Evolutionary conservation across 495 filamentous ascomycete genomes (phyloP).

Genomic region (Xylaria sp.): DNA sequence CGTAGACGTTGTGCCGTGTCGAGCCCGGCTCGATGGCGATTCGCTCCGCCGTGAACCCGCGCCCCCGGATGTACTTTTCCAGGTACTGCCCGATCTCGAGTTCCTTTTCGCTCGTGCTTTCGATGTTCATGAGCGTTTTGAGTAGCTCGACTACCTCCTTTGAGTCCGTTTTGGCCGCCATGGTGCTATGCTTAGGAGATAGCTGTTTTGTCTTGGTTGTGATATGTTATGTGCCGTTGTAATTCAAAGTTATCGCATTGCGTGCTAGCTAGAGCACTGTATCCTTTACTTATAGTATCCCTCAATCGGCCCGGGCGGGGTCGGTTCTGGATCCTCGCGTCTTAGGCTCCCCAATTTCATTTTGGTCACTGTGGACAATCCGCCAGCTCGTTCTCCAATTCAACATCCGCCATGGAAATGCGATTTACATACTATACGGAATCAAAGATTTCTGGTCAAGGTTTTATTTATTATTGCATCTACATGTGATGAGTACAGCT

Average conservation of each 20-base stretch:
- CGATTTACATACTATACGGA: neutral
- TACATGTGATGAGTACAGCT: neutral
- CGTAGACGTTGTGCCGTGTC: conserved; percentile 70
- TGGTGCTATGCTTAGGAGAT: neutral
- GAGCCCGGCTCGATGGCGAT: conserved; percentile 38
- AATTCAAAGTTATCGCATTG: neutral
- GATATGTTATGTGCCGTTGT: neutral
- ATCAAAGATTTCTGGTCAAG: neutral
- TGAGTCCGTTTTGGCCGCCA: conserved; percentile 24
- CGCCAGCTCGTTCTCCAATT: neutral
- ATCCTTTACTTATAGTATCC: neutral
- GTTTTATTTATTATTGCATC: neutral
- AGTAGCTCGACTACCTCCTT: conserved; percentile 34
- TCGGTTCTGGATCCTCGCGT: neutral
- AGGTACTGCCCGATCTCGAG: conserved; percentile 39
- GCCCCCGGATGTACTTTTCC: conserved; percentile 33
- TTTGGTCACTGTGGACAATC: neutral
- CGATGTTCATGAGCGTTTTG: conserved; percentile 37
- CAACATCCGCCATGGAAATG: neutral
- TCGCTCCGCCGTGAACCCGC: conserved; percentile 42
- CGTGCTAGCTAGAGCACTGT: neutral
- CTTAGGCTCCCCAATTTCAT: neutral
- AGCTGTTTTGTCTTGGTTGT: neutral
- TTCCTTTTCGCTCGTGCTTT: conserved; percentile 42
- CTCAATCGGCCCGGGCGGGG: neutral